phyloP scores from a whole-genome alignment of 2,329 filamentous ascomycete species.

The Penicillium sp. region DNA sequence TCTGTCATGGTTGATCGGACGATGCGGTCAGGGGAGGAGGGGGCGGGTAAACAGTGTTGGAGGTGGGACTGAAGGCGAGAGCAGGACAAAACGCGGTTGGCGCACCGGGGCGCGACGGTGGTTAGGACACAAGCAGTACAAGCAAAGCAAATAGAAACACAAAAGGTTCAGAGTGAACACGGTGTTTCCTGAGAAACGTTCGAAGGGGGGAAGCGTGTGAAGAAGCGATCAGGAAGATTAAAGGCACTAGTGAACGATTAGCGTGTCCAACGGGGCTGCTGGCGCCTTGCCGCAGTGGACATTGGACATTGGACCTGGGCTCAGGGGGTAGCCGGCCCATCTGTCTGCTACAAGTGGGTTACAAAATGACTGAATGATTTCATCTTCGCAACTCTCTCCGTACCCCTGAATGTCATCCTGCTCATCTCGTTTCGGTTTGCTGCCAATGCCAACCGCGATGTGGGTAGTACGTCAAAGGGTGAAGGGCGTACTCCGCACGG shows the following conservation, averaged over 20 bases:
- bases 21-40: slow-evolving; percentile 20
- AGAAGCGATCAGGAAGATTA: slow-evolving; percentile 17
- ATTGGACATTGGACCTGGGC: neutral
- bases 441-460: too few relatives aligned
- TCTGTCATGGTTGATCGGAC: slow-evolving; percentile 23
- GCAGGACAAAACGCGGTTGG: slow-evolving; percentile 5
- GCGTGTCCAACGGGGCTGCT: slow-evolving; percentile 20
- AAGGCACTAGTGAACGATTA: slow-evolving; percentile 23
- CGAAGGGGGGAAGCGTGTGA: slow-evolving; percentile 10
- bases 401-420: neutral
- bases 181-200: slow-evolving; percentile 15
- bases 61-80: too few relatives aligned
- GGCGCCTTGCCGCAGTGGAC: slow-evolving; percentile 1
- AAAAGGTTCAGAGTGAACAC: slow-evolving; percentile 16
- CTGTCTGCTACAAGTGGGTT: neutral
- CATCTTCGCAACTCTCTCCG: neutral
- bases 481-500: too few relatives aligned
- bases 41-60: slow-evolving; percentile 7
- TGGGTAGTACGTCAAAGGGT: too few relatives aligned
- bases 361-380: neutral
- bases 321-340: neutral
- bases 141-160: neutral
- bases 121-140: neutral
- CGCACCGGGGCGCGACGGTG: slow-evolving; percentile 2
- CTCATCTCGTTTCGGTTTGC: neutral